Conservation (phyloP, 306 rosid genomes). For the Cucurbita moschata region DNA sequence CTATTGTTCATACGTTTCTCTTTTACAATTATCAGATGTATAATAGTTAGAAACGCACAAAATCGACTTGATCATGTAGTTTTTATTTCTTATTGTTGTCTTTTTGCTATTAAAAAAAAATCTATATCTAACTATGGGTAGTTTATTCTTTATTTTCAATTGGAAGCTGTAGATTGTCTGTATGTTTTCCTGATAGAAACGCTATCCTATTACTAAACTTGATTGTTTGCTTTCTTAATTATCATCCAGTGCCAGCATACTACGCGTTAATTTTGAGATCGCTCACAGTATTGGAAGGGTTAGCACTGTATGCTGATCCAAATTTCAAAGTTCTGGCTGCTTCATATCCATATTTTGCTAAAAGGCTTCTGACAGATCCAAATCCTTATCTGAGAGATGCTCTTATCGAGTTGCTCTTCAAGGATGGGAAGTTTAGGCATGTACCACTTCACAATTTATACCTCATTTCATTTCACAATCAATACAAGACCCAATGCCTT, state of each 20-base stretch:
- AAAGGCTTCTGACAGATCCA: constrained; percentile 93
- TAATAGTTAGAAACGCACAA: neutral
- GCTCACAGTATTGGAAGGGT: constrained; percentile 86
- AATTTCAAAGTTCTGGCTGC: constrained; percentile 97
- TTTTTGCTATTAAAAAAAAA: neutral
- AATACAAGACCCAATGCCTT: neutral
- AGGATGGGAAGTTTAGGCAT: constrained; percentile 83
- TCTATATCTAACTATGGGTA: too few relatives aligned
- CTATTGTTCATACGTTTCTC: neutral
- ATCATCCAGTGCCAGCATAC: constrained; percentile 82
- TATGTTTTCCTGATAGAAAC: neutral
- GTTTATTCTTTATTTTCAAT: neutral
- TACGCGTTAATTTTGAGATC: constrained; percentile 89
- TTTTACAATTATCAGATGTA: neutral
- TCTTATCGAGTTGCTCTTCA: constrained; percentile 78
- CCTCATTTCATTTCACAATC: constrained; percentile 4
- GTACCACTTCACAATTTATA: constrained; percentile 13
- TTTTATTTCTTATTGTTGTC: neutral
- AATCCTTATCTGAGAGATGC: constrained; percentile 96
- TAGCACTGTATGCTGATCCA: constrained; percentile 91
- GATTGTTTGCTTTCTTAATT: constrained; percentile 8
- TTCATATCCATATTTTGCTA: constrained; percentile 91
- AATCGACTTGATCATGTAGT: neutral
- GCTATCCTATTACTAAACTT: constrained; percentile 13
- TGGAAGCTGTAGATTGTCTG: neutral